Percentiles rank a stretch among this genome's conserved stretches.
These are phyloP conservation scores for Psilocybe mexicana DNA, from an alignment of 1,284 basidiomycete genomes.

Conservation along the genomic window DNA sequence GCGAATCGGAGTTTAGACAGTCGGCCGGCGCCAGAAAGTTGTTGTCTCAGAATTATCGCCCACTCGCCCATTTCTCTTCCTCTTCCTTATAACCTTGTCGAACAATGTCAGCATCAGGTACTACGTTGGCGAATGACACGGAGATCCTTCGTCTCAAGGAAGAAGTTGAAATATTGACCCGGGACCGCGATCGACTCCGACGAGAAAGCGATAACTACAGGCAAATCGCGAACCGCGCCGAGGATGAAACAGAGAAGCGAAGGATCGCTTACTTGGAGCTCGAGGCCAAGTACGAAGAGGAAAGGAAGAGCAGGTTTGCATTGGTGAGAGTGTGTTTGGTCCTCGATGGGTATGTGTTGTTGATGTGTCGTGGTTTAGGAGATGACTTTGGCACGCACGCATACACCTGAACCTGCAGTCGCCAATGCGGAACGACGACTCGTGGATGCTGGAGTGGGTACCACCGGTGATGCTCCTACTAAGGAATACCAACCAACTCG, in stretches of 20 bases:
- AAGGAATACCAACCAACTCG: too few relatives aligned
- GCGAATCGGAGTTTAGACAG: too few relatives aligned
- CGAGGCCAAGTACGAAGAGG: conserved; percentile 7
- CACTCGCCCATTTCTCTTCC: too few relatives aligned
- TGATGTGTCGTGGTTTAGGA: neutral
- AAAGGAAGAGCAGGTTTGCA: conserved; percentile 1
- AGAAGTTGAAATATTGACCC: conserved; percentile 1
- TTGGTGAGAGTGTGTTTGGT: neutral
- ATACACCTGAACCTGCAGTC: too few relatives aligned
- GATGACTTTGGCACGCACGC: neutral
- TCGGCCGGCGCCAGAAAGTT: too few relatives aligned
- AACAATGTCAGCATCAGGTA: too few relatives aligned
- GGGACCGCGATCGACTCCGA: conserved; percentile 6
- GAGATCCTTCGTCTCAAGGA: conserved; percentile 2
- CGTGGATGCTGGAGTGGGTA: too few relatives aligned
- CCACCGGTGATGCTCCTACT: too few relatives aligned
- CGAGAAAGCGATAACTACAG: too few relatives aligned
- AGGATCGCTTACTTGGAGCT: neutral
- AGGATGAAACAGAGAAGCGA: conserved; percentile 5
- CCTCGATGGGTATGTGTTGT: neutral
- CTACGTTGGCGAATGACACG: neutral
- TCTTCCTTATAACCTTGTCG: neutral
- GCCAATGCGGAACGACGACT: too few relatives aligned
- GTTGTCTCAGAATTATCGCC: too few relatives aligned
- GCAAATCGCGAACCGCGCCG: neutral